These are phyloP conservation scores for Hericium erinaceus DNA, from an alignment of 768 basidiomycete species.

Conservation along the genomic window DNA sequence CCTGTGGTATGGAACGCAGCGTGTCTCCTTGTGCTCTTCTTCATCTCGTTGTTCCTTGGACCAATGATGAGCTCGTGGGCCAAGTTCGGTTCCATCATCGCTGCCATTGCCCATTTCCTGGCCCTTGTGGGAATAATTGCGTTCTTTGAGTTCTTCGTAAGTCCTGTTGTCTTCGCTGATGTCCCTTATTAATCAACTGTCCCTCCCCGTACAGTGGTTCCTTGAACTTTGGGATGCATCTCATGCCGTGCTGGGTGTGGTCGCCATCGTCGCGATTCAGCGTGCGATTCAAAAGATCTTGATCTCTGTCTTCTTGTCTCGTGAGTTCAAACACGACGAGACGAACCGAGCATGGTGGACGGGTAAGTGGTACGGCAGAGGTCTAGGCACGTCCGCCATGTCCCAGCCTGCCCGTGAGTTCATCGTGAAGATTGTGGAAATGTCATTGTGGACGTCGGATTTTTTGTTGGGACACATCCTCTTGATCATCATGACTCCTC, in stretches of 20 bases:
- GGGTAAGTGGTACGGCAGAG: constrained; percentile 93
- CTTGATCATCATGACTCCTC: constrained; percentile 84
- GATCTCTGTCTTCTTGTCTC: constrained; percentile 88
- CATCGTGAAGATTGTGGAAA: constrained; percentile 94
- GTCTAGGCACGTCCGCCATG: constrained; percentile 83
- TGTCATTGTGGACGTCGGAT: constrained; percentile 93
- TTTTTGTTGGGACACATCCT: constrained; percentile 82
- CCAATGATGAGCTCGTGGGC: constrained; percentile 80
- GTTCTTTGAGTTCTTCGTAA: constrained; percentile 94
- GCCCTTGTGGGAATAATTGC: constrained; percentile 74
- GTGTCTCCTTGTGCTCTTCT: constrained; percentile 76
- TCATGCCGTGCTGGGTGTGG: constrained; percentile 89
- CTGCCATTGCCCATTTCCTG: constrained; percentile 78
- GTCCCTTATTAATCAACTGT: constrained; percentile 6
- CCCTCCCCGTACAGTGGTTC: constrained; percentile 62
- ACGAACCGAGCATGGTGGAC: constrained; percentile 99
- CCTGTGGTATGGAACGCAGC: constrained; percentile 95
- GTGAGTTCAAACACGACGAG: constrained; percentile 99
- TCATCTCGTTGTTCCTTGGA: constrained; percentile 86
- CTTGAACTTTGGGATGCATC: constrained; percentile 86
- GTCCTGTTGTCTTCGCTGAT: constrained; percentile 31
- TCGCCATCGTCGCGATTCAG: constrained; percentile 86
- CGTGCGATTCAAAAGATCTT: constrained; percentile 89
- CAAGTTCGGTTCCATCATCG: constrained; percentile 89
- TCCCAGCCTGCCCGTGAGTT: constrained; percentile 98